Evolutionary conservation across 768 basidiomycete species (phyloP).

Genomic region (Amanita rimosa): DNA sequence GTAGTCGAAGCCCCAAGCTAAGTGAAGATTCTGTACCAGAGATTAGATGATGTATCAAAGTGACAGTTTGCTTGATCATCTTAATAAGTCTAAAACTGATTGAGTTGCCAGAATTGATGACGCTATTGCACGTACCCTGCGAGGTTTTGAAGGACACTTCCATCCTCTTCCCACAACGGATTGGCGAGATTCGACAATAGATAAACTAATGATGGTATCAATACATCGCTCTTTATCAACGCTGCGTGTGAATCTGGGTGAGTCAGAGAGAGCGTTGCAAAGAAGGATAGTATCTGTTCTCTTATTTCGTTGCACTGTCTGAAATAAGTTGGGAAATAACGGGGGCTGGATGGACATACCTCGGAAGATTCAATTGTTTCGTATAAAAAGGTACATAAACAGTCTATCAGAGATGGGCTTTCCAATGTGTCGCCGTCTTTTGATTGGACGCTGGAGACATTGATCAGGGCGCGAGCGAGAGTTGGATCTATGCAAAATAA

Average conservation of each 20-base stretch:
- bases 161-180: constrained; percentile 59
- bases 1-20: constrained; percentile 49
- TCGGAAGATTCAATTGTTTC: background rate
- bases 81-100: constrained; percentile 31
- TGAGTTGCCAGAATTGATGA: background rate
- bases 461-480: constrained; percentile 32
- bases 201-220: constrained; percentile 57
- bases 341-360: background rate
- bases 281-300: constrained; percentile 21
- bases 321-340: background rate
- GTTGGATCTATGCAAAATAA: constrained; percentile 24
- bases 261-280: constrained; percentile 29
- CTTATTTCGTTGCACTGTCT: background rate
- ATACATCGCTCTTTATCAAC: constrained; percentile 33
- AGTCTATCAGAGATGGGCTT: constrained; percentile 33
- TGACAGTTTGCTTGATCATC: constrained; percentile 38
- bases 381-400: constrained; percentile 7
- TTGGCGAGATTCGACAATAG: constrained; percentile 41
- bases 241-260: constrained; percentile 24
- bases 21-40: constrained; percentile 33
- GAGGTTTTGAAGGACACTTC: constrained; percentile 22
- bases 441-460: constrained; percentile 17
- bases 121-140: constrained; percentile 21
- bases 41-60: constrained; percentile 56
- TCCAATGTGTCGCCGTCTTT: constrained; percentile 12